Base-by-base conservation (phyloP, 2,329 filamentous ascomycete genomes). In the Cryphonectria carpinicola region DNA sequence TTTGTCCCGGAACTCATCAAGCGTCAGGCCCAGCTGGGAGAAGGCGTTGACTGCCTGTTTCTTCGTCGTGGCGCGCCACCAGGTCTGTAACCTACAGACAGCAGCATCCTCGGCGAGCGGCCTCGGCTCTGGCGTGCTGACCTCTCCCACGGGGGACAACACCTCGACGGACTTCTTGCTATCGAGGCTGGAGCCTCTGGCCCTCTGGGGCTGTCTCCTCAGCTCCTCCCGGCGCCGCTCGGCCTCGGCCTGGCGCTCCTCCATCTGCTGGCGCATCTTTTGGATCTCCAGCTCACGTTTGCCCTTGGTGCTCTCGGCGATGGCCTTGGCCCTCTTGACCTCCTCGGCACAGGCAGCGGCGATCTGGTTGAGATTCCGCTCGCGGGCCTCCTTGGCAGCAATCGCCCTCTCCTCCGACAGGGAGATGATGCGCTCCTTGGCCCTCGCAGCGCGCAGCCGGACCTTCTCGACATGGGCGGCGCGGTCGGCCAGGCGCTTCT, bases 401-500 rank as follows among this genome's bases (percentile, higher is more conserved):
- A 94, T 82, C 4, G 93, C 92, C 66, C 91, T 86, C 80, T 95
- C 92, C 78, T 95, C 93, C 61, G 90, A 92, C 68, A 89, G 86
- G 2, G 87, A 89, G 43, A 83, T 88, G 2, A 90, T 88, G 8
- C 89, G 86, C 3, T 92, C 89, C 80, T 94, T 94, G 71, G 89
- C 92, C 70, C 92, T 80, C 13, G 92, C 92, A 60, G 93, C 93
- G 49, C 92, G 87, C 72, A 94, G 81, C 66, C 93, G 90, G 22
- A 96, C 93, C 79, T 95, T 93, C 80, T 96, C 93, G 32, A 92
- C 93, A 80, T 96, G 93, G 10, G 92, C 92, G 39, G 93, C 93
- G 69, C 93, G 86, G 79, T 95, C 93, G 68, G 93, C 93, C 25
- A 96, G 85, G 28, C 93, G 88, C 19, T 93, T 92, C 78, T 93